Evolutionary conservation across 441 rosid genomes (phyloP).

Genomic region (Macaranga tanarius): DNA sequence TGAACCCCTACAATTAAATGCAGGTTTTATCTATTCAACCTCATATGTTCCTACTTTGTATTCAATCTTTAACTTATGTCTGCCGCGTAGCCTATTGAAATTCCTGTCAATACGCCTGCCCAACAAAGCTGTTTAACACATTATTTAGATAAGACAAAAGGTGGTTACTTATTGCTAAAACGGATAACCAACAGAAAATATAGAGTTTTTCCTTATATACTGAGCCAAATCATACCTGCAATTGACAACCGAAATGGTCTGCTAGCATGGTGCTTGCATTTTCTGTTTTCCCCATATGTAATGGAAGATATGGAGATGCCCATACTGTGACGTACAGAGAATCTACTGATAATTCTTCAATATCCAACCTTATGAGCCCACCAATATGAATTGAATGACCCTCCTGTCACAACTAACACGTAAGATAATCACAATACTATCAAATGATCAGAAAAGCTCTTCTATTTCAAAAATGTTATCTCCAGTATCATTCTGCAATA

Average conservation of each 20-base stretch:
- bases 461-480: background rate
- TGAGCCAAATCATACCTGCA: constrained; percentile 56
- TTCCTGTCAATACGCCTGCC: background rate
- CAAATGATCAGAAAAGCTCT: background rate
- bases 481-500: background rate
- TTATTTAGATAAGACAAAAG: background rate
- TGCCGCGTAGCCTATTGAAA: background rate
- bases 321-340: constrained; percentile 81
- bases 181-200: background rate
- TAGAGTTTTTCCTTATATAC: background rate
- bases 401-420: constrained; percentile 47
- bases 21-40: background rate
- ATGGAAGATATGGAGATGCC: constrained; percentile 85
- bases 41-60: background rate
- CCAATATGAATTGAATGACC: constrained; percentile 79
- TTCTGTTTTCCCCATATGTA: constrained; percentile 94
- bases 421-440: constrained; percentile 7
- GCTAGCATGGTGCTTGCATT: constrained; percentile 53
- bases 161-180: background rate
- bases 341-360: constrained; percentile 66
- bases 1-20: background rate
- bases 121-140: background rate
- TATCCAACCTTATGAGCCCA: constrained; percentile 84
- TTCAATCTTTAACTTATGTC: background rate
- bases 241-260: constrained; percentile 76